These are phyloP conservation scores for Ceratobasidium sp. DNA, from an alignment of 1,284 basidiomycete genomes.

Conservation along the genomic window DNA sequence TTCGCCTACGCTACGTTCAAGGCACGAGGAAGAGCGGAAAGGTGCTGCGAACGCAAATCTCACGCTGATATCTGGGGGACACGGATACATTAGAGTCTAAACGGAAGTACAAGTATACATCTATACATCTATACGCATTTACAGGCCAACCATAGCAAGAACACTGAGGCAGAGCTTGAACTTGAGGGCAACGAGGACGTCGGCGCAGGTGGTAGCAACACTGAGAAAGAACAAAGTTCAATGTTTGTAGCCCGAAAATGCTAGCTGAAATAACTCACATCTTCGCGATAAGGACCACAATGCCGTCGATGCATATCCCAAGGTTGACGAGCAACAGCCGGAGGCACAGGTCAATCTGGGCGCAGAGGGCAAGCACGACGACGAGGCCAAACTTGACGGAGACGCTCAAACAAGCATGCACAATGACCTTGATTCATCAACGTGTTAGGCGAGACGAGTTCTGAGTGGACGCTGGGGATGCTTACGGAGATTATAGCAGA, in stretches of 20 bases:
- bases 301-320: slow-evolving; percentile 6
- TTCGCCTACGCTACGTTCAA: too few species aligned
- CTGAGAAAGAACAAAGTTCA: not conserved
- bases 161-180: not conserved
- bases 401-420: not conserved
- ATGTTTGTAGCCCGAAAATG: not conserved
- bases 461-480: not conserved
- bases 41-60: too few species aligned
- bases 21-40: too few species aligned
- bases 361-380: not conserved
- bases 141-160: not conserved
- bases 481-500: slow-evolving; percentile 3
- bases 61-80: too few species aligned
- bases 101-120: too few species aligned
- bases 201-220: not conserved
- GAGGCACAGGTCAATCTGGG: slow-evolving; percentile 9
- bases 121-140: not conserved
- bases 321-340: not conserved
- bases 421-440: slow-evolving; percentile 2
- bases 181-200: not conserved
- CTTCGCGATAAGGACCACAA: slow-evolving; percentile 10
- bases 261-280: slow-evolving; percentile 1
- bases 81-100: too few species aligned
- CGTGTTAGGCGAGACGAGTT: not conserved
- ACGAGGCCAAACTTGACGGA: slow-evolving; percentile 11